Evolutionary conservation across 352 stramenopile species (phyloP), one percentile per base, ranked within the genome.

Genomic region (Globisporangium splendens): DNA sequence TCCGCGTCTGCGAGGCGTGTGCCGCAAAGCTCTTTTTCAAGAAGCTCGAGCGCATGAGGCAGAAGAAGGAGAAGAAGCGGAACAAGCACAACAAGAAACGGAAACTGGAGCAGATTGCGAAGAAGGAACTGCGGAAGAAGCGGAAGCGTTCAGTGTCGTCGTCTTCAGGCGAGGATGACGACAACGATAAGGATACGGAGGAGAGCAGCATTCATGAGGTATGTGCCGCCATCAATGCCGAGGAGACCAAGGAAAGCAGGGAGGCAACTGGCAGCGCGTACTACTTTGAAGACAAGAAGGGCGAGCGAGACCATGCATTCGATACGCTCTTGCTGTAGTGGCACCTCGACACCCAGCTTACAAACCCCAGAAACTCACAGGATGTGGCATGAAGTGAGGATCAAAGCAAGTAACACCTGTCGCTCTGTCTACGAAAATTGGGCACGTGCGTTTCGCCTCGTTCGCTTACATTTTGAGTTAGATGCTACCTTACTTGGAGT

Each of bases 1-100:
- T 92, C 18, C 77, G 80, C n/a, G 72, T 79, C 4, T 95, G 86
- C 39, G 62, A 68, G 21, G 15, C 8, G 1, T 95, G 86, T 50
- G 83, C 83, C 1, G 46, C 63, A n/a, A 87, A 88, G 55, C 56
- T 95, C 24, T 92, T 95, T 48, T 82, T 77, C 51, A 72, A 73
- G 39, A 88, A 89, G 59, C 50, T 92, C 28, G 55, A 68, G 43
- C 50, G 63, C 22, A 52, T 35, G 18, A 41, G 61, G 28, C 41
- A 53, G 38, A 52, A 75, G 53, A 59, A 62, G 38, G 18, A 18
- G 17, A 46, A 3, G 14, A 31, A 18, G 14, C 18, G 31, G 28
- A 20, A 33, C 33, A 33, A 15, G 24, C 28, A 22, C 21, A 50
- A 28, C 17, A 22, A 49, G 41, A 46, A 18, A 1, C 3, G 13